phyloP scores from a whole-genome alignment of 1,139 yeast species.

The Arxiozyma slooffiae region DNA sequence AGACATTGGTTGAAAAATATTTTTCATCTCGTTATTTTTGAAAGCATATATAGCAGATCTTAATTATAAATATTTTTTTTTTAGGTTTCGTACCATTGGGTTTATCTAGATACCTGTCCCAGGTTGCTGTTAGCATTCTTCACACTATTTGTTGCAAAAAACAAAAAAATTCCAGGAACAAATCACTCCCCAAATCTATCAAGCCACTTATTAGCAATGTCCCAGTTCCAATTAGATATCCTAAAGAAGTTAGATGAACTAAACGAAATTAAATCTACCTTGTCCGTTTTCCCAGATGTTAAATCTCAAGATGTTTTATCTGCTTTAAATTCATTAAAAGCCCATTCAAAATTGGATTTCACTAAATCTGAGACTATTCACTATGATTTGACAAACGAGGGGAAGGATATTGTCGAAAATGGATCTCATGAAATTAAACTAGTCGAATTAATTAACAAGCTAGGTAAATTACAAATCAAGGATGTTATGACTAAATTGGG shows the following conservation, averaged over 20 bases:
- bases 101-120: too few relatives aligned
- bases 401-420: conserved; percentile 58
- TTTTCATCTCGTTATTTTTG: too few relatives aligned
- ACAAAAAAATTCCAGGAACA: too few relatives aligned
- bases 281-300: conserved; percentile 44
- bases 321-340: conserved; percentile 75
- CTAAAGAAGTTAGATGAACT: conserved; percentile 52
- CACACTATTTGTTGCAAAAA: too few relatives aligned
- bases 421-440: conserved; percentile 91
- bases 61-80: too few relatives aligned
- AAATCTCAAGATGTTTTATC: conserved; percentile 54
- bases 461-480: conserved; percentile 68
- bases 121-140: background rate
- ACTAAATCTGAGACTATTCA: conserved; percentile 64
- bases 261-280: conserved; percentile 57
- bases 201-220: conserved; percentile 20
- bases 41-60: too few relatives aligned
- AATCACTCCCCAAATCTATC: background rate
- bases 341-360: conserved; percentile 72
- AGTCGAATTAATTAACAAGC: conserved; percentile 61
- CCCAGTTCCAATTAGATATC: conserved; percentile 36
- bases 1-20: background rate
- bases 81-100: too few relatives aligned
- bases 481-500: conserved; percentile 78
- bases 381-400: conserved; percentile 75